These are phyloP conservation scores for Scedosporium dehoogii DNA, from an alignment of 2,329 filamentous ascomycete genomes.

Conservation along the genomic window DNA sequence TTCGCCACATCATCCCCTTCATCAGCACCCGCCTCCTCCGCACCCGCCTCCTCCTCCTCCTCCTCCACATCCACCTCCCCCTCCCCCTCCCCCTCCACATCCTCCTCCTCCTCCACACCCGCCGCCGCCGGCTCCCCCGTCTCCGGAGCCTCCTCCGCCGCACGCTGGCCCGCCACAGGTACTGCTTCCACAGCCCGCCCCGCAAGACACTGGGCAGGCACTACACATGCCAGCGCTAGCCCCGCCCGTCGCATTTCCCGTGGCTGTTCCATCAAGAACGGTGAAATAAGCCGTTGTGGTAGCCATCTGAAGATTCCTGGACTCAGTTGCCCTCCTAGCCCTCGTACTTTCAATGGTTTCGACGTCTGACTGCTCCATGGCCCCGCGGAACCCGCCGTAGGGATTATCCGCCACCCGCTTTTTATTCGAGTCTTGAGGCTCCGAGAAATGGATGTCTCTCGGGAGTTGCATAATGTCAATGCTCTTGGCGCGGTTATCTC, in stretches of 20 bases:
- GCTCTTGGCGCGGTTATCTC: background rate
- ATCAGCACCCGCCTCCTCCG: background rate
- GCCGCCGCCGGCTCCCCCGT: background rate
- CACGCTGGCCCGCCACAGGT: background rate
- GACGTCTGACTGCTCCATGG: too few relatives aligned
- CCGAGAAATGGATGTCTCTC: too few relatives aligned
- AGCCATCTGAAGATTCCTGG: background rate
- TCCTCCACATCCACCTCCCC: background rate
- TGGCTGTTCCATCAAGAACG: background rate
- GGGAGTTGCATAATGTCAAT: background rate
- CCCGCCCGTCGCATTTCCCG: background rate
- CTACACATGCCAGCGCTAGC: background rate
- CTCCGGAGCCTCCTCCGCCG: background rate
- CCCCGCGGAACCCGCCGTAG: too few relatives aligned
- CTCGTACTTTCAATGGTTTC: too few relatives aligned
- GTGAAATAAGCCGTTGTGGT: too few relatives aligned
- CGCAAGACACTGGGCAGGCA: background rate
- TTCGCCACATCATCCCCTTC: background rate
- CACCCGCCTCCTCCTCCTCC: background rate
- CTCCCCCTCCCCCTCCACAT: background rate
- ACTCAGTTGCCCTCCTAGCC: background rate
- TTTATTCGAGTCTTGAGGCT: background rate
- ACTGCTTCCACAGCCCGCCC: background rate
- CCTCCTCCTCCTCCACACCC: background rate
- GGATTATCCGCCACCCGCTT: background rate